Evolutionary conservation across 257 asterid genomes (phyloP), one percentile per base, ranked within the genome.

Genomic region (Pogostemon cablin): DNA sequence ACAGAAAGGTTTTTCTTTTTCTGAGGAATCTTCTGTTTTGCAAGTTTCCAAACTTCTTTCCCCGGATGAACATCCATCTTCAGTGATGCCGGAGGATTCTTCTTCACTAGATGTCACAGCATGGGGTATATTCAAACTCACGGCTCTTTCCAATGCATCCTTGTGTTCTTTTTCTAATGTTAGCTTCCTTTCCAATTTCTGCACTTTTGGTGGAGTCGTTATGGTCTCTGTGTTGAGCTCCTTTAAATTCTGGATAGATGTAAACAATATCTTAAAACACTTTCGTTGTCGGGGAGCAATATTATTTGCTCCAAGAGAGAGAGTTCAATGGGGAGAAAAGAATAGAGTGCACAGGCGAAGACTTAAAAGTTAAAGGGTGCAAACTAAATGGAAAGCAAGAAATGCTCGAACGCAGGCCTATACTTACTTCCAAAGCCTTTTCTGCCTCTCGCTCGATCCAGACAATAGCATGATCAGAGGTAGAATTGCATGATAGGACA

Each of bases 371-470:
- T 8, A 25, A 25, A 25, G 43, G 2, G 46, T 34, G 48, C 6
- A 6, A 53, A 58, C 11, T 9, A 25, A 47, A 68, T 41, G 8
- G 20, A 65, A 64, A 39, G 53, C 12, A 4, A 48, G 17, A 10
- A 48, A 11, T 12, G 44, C 46, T 44, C 17, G 4, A 32, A 38
- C 37, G 52, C 38, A n/a, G 42, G 49, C 4, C 54, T 38, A 52
- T 6, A 71, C 97, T 82, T 82, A 93, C 97, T 57, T 77, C 81
- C 72, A 93, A 77, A 43, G 97, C 99, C 78, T 72, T 85, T 55
- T 83, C 89, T 48, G 97, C 83, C 83, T 93, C 97, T 79, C 91
- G 77, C 81, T 89, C 90, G 54, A 93, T 93, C 96, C 97, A 93
- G 49, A 91, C 66, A 74, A 93, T 93, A 69, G 85, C 96, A 77